Conservation (phyloP, 495 filamentous ascomycete genomes). For the Copromyces sp. region DNA sequence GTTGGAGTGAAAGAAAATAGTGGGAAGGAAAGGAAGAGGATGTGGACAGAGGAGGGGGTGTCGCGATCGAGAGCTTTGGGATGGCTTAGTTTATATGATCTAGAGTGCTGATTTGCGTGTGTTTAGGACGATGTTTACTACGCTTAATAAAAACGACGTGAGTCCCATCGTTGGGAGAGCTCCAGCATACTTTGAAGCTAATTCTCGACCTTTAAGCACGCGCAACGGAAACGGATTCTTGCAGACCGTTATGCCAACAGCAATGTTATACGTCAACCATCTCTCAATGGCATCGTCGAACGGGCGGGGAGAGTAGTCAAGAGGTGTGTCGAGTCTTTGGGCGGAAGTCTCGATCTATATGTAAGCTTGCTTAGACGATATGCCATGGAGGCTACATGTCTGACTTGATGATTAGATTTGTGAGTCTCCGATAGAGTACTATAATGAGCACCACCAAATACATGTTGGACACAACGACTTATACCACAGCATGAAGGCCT, state of each 20-base stretch:
- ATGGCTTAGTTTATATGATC: neutral
- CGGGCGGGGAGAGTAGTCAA: slow-evolving; percentile 42
- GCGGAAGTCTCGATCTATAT: slow-evolving; percentile 45
- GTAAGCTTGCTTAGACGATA: slow-evolving; percentile 25
- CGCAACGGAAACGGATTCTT: slow-evolving; percentile 47
- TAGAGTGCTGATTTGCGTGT: neutral
- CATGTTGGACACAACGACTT: neutral
- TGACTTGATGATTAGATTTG: neutral
- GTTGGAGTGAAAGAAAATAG: neutral
- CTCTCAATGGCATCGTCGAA: slow-evolving; percentile 44
- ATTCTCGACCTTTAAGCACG: slow-evolving; percentile 31
- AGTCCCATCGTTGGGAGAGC: neutral
- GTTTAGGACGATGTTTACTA: slow-evolving; percentile 51
- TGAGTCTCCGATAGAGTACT: neutral
- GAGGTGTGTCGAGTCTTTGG: slow-evolving; percentile 33
- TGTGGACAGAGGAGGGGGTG: neutral
- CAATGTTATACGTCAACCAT: slow-evolving; percentile 45
- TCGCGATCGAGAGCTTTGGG: neutral
- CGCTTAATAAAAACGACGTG: slow-evolving; percentile 44
- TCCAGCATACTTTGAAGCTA: neutral
- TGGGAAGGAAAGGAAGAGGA: neutral
- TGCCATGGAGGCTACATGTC: neutral
- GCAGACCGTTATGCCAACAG: slow-evolving; percentile 58
- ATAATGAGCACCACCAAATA: neutral
- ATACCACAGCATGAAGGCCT: slow-evolving; percentile 8